Evolutionary conservation across 2,329 filamentous ascomycete genomes (phyloP), one percentile per base, ranked within the genome.

Genomic region (Colletotrichum tanaceti): DNA sequence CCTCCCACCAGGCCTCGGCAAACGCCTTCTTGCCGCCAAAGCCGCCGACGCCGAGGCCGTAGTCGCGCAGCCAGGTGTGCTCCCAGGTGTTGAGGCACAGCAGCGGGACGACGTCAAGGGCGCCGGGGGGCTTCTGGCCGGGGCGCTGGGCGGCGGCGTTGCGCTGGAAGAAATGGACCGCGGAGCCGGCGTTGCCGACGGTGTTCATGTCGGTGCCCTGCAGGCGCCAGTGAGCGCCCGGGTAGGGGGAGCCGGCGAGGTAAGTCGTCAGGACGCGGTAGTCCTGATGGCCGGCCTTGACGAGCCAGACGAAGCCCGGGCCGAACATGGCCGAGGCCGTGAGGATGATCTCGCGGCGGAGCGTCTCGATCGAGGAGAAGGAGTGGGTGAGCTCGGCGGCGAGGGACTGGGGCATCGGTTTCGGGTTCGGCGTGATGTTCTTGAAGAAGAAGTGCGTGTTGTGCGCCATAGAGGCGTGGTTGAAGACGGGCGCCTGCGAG

Each of bases 61-160:
- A 98, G 79, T 98, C 94, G 63, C 88, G 87, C 78, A 98, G 82
- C 89, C 92, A 99, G 10, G 91, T 90, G 81, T 98, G 96, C 84
- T 98, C 91, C 96, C 96, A 99, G 5, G 94, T 97, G 82, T 94
- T 98, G 68, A 98, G 87, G 78, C 95, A 98, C 74, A 99, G 83
- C 70, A 98, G 84, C 14, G 95, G 94, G 65, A 89, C 84, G 41
- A 94, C 79, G 57, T 91, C 86, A 71, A 89, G 86, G 66, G 90
- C 90, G 46, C 91, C 91, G 1, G 91, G 89, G 5, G 89, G 86
- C 68, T 86, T 79, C 53, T 79, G 75, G 41, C 71, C 73, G 65
- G 62, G 65, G 22, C 5, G 43, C 62, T 71, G 70, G 39, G 72
- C 69, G 69, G 75, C 72, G 13, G 75, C 71, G 70, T 79, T 79